phyloP scores from a whole-genome alignment of 1,139 yeast genomes.

The Candida glucosophila region DNA sequence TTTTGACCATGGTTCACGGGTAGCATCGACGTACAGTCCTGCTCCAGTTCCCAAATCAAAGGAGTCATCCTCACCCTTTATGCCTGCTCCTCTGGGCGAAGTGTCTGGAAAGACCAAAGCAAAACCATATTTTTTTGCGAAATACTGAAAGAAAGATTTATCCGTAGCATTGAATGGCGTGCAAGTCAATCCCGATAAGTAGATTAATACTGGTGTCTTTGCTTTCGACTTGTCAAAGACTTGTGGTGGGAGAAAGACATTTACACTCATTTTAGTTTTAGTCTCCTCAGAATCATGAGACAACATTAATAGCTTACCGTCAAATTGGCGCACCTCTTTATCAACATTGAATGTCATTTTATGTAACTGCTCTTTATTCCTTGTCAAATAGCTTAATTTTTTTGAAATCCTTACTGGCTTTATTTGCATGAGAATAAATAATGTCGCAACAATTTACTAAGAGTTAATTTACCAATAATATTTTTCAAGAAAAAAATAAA shows the following conservation, averaged over 20 bases:
- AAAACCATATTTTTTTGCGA: constrained; percentile 75
- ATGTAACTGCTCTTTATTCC: no score
- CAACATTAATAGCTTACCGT: constrained; percentile 70
- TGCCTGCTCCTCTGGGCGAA: constrained; percentile 87
- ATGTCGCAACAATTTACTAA: no score
- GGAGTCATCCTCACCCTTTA: constrained; percentile 72
- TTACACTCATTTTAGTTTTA: constrained; percentile 72
- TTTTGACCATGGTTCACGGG: constrained; percentile 57
- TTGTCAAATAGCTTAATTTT: no score
- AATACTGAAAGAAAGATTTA: constrained; percentile 80
- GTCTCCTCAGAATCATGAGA: constrained; percentile 62
- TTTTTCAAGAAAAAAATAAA: no score
- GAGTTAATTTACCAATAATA: no score
- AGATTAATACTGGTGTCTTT: constrained; percentile 67
- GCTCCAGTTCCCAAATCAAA: constrained; percentile 96
- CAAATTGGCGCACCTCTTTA: constrained; percentile 57
- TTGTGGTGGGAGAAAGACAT: constrained; percentile 67
- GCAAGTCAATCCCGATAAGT: constrained; percentile 86
- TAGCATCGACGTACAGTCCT: constrained; percentile 86
- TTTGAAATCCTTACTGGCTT: no score
- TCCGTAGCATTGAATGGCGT: constrained; percentile 93
- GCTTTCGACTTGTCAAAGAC: constrained; percentile 18
- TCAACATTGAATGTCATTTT: constrained; percentile 50
- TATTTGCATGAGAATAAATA: no score
- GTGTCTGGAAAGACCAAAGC: constrained; percentile 94